phyloP scores from a whole-genome alignment of 805 yeast genomes.

The Starmerella riodocensis region DNA sequence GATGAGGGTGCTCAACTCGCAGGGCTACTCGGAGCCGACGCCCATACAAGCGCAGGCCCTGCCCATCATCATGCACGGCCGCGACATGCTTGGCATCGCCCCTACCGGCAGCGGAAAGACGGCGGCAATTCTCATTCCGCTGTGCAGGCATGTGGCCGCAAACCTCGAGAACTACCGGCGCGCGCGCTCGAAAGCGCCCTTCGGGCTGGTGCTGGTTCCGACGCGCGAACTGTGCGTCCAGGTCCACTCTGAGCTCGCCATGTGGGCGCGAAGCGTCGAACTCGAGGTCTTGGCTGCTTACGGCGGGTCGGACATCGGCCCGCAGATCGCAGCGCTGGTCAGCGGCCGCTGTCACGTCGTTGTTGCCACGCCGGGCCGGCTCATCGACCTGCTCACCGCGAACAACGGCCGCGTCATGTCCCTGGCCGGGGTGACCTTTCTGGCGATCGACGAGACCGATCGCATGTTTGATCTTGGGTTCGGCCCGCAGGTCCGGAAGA shows the following conservation, averaged over 20 bases:
- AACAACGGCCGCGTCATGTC: slow-evolving; percentile 67
- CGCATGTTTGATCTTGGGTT: slow-evolving; percentile 94
- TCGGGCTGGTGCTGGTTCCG: slow-evolving; percentile 72
- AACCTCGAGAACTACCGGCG: slow-evolving; percentile 38
- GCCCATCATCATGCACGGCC: slow-evolving; percentile 80
- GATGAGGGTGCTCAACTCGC: slow-evolving; percentile 38
- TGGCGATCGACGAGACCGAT: slow-evolving; percentile 94
- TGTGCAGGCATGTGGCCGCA: slow-evolving; percentile 70
- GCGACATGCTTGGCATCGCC: slow-evolving; percentile 86
- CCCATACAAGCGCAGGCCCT: slow-evolving; percentile 84
- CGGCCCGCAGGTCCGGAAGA: slow-evolving; percentile 84
- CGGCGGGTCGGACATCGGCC: slow-evolving; percentile 76
- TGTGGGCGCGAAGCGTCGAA: slow-evolving; percentile 40
- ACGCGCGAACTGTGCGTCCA: slow-evolving; percentile 87
- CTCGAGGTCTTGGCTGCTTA: slow-evolving; percentile 59
- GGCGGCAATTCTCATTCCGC: slow-evolving; percentile 69
- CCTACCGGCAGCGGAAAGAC: slow-evolving; percentile 97
- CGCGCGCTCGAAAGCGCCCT: slow-evolving; percentile 40
- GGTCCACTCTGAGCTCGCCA: slow-evolving; percentile 51
- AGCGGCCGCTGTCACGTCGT: slow-evolving; percentile 67
- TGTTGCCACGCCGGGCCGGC: slow-evolving; percentile 90
- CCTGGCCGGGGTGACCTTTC: slow-evolving; percentile 55
- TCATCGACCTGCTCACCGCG: slow-evolving; percentile 76
- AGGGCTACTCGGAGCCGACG: slow-evolving; percentile 54
- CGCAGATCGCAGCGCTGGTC: slow-evolving; percentile 58